Conservation (phyloP, 805 yeast species). For the Candida verbasci region DNA sequence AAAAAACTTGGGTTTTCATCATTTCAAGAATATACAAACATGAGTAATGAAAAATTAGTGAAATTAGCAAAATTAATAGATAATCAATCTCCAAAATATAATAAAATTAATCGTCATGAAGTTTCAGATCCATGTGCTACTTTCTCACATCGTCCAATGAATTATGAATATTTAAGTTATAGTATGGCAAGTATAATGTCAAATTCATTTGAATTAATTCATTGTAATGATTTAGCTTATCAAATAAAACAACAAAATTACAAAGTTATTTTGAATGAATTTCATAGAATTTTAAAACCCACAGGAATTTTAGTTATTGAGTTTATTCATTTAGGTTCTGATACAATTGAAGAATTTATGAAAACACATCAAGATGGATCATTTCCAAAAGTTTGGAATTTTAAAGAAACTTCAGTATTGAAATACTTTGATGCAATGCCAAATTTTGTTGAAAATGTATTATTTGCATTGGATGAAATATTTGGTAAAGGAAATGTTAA, state of each 20-base stretch:
- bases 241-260: conserved; percentile 26
- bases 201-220: conserved; percentile 32
- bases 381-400: conserved; percentile 8
- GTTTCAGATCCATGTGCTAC: conserved; percentile 15
- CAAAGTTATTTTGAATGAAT: conserved; percentile 24
- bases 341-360: conserved; percentile 10
- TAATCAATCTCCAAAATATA: conserved; percentile 16
- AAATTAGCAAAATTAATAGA: conserved; percentile 17
- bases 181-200: conserved; percentile 22
- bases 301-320: conserved; percentile 28
- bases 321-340: conserved; percentile 8
- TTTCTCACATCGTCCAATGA: conserved; percentile 24
- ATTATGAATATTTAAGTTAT: conserved; percentile 24
- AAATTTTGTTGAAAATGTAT: conserved; percentile 18
- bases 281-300: conserved; percentile 29
- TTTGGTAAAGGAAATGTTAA: conserved; percentile 34
- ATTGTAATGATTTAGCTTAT: conserved; percentile 30
- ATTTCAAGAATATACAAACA: conserved; percentile 22
- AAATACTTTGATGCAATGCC: conserved; percentile 20
- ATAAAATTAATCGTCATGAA: conserved; percentile 8
- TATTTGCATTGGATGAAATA: conserved; percentile 18
- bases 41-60: conserved; percentile 15
- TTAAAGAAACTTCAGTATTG: conserved; percentile 5
- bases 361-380: conserved; percentile 3
- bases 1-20: conserved; percentile 25